Evolutionary conservation across 768 basidiomycete species (phyloP).

Genomic region (Asterophora lycoperdoides): DNA sequence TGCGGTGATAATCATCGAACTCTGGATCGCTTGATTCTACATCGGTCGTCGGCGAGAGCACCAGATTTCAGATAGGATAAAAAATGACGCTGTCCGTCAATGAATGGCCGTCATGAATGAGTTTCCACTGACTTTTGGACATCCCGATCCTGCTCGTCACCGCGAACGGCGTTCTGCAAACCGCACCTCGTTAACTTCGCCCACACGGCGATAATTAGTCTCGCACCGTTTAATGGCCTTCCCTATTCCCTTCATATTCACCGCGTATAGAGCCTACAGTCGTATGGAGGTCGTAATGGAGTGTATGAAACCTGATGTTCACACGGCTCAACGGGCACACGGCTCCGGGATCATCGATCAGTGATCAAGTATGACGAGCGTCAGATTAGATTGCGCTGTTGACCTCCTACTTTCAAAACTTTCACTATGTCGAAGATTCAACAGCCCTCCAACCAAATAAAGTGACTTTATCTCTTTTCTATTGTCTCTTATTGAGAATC

Average conservation of each 20-base stretch:
- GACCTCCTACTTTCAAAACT: slow-evolving; percentile 1
- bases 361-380: neutral
- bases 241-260: slow-evolving; percentile 76
- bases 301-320: slow-evolving; percentile 15
- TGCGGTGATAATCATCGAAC: slow-evolving; percentile 81
- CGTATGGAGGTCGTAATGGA: too few relatives aligned
- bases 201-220: neutral
- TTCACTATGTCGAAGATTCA: slow-evolving; percentile 53
- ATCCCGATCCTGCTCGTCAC: slow-evolving; percentile 86
- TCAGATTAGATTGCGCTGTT: slow-evolving; percentile 3
- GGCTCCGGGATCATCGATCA: neutral
- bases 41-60: neutral
- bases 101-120: neutral
- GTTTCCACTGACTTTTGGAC: slow-evolving; percentile 71
- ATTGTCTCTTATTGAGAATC: neutral
- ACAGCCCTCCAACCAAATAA: slow-evolving; percentile 89
- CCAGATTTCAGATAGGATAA: neutral
- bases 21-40: slow-evolving; percentile 80
- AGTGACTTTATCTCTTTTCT: slow-evolving; percentile 37
- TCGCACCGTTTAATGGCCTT: slow-evolving; percentile 72
- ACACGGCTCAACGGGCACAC: slow-evolving; percentile 1
- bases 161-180: slow-evolving; percentile 82
- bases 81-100: neutral
- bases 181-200: neutral
- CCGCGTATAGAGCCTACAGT: neutral